These are phyloP conservation scores for Juncus inflexus DNA, from an alignment of 176 grass and related monocot genomes.

Conservation along the genomic window DNA sequence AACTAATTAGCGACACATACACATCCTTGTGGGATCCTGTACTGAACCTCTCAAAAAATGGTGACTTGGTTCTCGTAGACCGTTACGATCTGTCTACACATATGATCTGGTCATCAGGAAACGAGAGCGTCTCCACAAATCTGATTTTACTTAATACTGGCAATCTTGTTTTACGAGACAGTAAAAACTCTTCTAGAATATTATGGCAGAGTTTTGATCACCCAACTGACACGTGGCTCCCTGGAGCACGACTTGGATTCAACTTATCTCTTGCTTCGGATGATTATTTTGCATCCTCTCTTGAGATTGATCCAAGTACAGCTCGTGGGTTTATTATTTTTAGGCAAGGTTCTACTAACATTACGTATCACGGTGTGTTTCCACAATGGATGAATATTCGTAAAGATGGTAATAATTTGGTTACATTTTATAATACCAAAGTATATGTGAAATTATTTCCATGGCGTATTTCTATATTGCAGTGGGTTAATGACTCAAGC, in stretches of 20 bases:
- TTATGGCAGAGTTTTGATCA: conserved; percentile 49
- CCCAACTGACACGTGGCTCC: conserved; percentile 32
- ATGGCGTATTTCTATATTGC: not conserved
- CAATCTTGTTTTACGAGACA: conserved; percentile 37
- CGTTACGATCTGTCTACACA: not conserved
- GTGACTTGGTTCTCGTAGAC: conserved; percentile 23
- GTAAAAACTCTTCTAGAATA: not conserved
- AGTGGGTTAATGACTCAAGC: conserved; percentile 24
- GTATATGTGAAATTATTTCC: conserved; percentile 1
- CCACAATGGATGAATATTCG: conserved; percentile 1
- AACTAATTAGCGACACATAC: conserved; percentile 17
- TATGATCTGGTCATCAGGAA: conserved; percentile 28
- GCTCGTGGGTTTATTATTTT: conserved; percentile 8
- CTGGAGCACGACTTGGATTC: conserved; percentile 31
- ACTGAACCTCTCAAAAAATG: conserved; percentile 3
- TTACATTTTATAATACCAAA: conserved; percentile 9
- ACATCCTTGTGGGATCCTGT: conserved; percentile 14
- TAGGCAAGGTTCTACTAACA: not conserved
- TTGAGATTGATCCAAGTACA: conserved; percentile 17
- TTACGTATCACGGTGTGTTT: not conserved
- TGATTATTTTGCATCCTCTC: not conserved
- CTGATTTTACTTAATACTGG: conserved; percentile 28
- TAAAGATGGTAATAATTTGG: not conserved
- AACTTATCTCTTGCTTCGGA: not conserved
- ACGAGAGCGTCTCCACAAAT: not conserved